phyloP scores from a whole-genome alignment of 768 basidiomycete species.

The Rhizopogon vulgaris region DNA sequence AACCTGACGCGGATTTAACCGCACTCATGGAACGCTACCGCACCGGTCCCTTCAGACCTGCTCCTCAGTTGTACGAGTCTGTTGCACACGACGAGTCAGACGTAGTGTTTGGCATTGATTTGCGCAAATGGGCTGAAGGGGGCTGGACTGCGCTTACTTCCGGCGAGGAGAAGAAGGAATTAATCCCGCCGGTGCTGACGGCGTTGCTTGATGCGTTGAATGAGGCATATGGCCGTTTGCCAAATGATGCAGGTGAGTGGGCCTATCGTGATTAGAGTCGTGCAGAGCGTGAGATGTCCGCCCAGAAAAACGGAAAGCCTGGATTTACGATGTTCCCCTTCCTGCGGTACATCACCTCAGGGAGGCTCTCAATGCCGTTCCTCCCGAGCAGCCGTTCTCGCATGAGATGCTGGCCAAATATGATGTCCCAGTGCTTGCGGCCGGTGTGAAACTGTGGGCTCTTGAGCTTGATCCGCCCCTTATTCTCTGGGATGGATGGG shows the following conservation, averaged over 20 bases:
- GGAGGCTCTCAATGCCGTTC: constrained; percentile 74
- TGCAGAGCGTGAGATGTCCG: not conserved
- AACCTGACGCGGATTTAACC: constrained; percentile 81
- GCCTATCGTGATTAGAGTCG: not conserved
- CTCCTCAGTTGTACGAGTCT: constrained; percentile 81
- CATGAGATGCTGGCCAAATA: constrained; percentile 60
- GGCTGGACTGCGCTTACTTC: constrained; percentile 58
- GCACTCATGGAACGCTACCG: constrained; percentile 90
- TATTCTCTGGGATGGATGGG: constrained; percentile 84
- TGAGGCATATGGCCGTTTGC: constrained; percentile 54
- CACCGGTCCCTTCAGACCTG: constrained; percentile 88
- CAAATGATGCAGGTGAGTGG: constrained; percentile 57
- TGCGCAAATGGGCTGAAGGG: constrained; percentile 86
- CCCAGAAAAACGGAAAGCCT: constrained; percentile 77
- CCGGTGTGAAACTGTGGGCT: constrained; percentile 80
- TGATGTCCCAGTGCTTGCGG: constrained; percentile 84
- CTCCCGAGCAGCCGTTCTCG: constrained; percentile 38
- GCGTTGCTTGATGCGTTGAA: constrained; percentile 59
- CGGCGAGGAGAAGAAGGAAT: constrained; percentile 54
- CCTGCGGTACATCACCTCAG: constrained; percentile 79
- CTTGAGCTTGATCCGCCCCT: constrained; percentile 90
- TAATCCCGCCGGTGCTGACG: constrained; percentile 67
- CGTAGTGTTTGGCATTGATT: constrained; percentile 86
- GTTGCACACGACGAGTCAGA: constrained; percentile 79
- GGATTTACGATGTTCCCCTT: constrained; percentile 94